These are phyloP conservation scores for Lophium mytilinum DNA, from an alignment of 495 filamentous ascomycete genomes.

Conservation along the genomic window DNA sequence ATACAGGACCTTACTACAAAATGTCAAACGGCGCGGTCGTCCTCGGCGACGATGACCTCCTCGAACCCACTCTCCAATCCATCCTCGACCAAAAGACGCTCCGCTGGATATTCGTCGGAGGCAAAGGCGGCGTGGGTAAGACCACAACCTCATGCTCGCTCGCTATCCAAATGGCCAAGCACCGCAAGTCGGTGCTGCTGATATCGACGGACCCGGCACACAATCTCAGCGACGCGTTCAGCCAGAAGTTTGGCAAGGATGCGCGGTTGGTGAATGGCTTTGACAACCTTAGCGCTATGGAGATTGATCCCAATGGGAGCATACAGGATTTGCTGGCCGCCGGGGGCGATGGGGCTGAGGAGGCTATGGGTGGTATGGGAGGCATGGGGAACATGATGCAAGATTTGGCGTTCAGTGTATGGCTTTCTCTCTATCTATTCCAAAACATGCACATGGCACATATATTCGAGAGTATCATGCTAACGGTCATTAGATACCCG, in stretches of 20 bases:
- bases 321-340: constrained; percentile 88
- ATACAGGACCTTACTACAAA: constrained; percentile 19
- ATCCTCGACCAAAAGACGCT: constrained; percentile 90
- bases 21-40: constrained; percentile 55
- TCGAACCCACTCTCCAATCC: constrained; percentile 89
- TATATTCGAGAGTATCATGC: not conserved
- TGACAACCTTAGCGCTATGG: constrained; percentile 93
- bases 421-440: constrained; percentile 31
- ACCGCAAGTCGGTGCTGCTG: constrained; percentile 87
- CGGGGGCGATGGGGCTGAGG: constrained; percentile 65
- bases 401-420: constrained; percentile 60
- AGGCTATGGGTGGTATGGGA: constrained; percentile 53
- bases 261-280: constrained; percentile 87
- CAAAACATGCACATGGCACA: not conserved
- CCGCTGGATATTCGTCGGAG: constrained; percentile 98
- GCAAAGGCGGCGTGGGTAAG: constrained; percentile 99
- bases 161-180: constrained; percentile 95
- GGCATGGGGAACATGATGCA: constrained; percentile 70
- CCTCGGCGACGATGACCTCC: constrained; percentile 59
- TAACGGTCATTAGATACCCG: constrained; percentile 62
- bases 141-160: constrained; percentile 97
- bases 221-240: constrained; percentile 96
- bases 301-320: constrained; percentile 97
- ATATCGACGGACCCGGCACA: constrained; percentile 98
- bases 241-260: constrained; percentile 99